phyloP scores from a whole-genome alignment of 2,329 filamentous ascomycete species.

The Fusarium poae region DNA sequence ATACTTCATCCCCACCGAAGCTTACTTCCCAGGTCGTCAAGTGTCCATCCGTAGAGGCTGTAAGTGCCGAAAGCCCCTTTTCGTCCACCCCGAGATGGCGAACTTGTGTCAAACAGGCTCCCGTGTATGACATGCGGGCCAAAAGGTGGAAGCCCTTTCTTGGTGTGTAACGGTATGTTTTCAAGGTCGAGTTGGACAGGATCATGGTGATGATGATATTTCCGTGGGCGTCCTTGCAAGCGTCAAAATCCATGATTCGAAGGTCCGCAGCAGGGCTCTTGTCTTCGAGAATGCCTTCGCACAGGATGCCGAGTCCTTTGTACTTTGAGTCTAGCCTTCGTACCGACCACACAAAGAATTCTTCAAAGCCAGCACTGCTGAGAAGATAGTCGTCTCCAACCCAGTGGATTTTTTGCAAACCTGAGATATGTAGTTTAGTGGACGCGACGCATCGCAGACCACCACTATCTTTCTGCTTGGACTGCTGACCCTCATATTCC shows the following conservation, averaged over 20 bases:
- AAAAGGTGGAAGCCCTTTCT: slow-evolving; percentile 62
- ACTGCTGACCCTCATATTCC: slow-evolving; percentile 55
- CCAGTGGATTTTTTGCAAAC: slow-evolving; percentile 86
- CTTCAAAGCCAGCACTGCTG: slow-evolving; percentile 88
- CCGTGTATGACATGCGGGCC: slow-evolving; percentile 72
- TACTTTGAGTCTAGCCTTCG: slow-evolving; percentile 64
- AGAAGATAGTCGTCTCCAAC: slow-evolving; percentile 79
- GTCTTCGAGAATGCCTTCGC: slow-evolving; percentile 67
- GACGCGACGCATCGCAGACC: slow-evolving; percentile 68
- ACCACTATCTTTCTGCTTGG: slow-evolving; percentile 7
- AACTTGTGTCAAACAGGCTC: slow-evolving; percentile 80
- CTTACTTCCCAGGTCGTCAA: slow-evolving; percentile 58
- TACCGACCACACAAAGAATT: slow-evolving; percentile 88
- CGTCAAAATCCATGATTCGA: slow-evolving; percentile 84
- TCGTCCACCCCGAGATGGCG: slow-evolving; percentile 56
- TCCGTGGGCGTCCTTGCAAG: slow-evolving; percentile 51
- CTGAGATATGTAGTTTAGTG: slow-evolving; percentile 82
- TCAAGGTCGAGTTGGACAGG: slow-evolving; percentile 86
- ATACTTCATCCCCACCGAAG: slow-evolving; percentile 5
- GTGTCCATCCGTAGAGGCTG: slow-evolving; percentile 85
- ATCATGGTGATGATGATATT: slow-evolving; percentile 75
- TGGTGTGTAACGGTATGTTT: slow-evolving; percentile 66
- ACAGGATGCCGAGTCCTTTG: slow-evolving; percentile 66
- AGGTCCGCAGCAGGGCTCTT: slow-evolving; percentile 72
- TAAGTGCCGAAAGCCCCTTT: slow-evolving; percentile 63